A percentile compares a stretch with the other conserved stretches of the same genome.
phyloP scores from a whole-genome alignment of 306 rosid species.

The Sicyos baderoa region DNA sequence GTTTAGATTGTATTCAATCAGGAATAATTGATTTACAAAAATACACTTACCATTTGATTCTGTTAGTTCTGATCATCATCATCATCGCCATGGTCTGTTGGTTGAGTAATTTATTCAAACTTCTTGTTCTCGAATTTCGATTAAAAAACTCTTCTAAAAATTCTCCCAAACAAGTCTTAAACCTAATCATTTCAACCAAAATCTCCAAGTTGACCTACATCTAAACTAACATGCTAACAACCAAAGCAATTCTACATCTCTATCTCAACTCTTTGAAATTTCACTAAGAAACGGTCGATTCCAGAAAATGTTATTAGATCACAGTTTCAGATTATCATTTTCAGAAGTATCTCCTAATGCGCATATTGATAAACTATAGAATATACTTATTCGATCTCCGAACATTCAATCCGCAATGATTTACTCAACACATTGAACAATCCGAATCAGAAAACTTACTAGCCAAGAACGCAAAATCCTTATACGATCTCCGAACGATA shows the following conservation, averaged over 20 bases:
- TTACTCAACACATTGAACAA: background rate
- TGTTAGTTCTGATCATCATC: background rate
- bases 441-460: conserved; percentile 14
- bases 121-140: background rate
- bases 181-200: conserved; percentile 2
- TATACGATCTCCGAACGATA: background rate
- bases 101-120: background rate
- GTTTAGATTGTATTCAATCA: background rate
- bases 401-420: background rate
- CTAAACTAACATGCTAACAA: background rate
- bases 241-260: background rate
- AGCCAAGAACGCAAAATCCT: background rate
- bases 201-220: background rate
- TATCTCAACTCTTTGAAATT: background rate
- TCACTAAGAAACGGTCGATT: background rate
- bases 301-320: background rate
- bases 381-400: no score
- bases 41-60: conserved; percentile 3
- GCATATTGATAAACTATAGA: background rate
- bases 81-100: background rate
- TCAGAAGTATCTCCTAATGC: background rate
- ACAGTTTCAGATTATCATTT: background rate
- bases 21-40: background rate
- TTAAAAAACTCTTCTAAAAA: background rate
- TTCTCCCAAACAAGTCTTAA: background rate